Conservation (phyloP, 768 basidiomycete genomes). For the Astraeus odoratus region DNA sequence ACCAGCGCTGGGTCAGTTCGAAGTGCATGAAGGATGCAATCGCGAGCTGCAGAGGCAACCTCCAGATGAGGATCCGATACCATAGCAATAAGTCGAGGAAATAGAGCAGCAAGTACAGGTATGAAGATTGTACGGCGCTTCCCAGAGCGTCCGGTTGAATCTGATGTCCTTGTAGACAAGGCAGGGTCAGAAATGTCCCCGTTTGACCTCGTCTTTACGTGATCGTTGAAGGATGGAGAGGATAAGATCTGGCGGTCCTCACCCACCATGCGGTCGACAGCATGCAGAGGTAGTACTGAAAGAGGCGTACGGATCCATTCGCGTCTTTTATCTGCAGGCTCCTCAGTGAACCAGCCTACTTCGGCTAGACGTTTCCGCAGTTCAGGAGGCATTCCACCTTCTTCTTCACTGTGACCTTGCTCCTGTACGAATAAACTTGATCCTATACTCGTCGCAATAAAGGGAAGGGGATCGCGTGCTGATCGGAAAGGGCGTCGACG, state of each 20-base stretch:
- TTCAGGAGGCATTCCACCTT: conserved; percentile 55
- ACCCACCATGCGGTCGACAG: conserved; percentile 45
- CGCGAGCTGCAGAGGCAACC: conserved; percentile 52
- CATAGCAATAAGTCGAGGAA: conserved; percentile 47
- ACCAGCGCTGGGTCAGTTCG: conserved; percentile 69
- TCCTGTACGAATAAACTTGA: conserved; percentile 49
- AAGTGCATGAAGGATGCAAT: conserved; percentile 57
- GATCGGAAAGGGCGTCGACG: conserved; percentile 64
- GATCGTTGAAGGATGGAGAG: conserved; percentile 31
- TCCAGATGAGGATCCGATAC: conserved; percentile 46
- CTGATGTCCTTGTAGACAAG: conserved; percentile 36
- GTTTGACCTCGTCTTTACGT: conserved; percentile 22
- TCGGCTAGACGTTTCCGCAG: conserved; percentile 59
- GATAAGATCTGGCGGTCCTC: conserved; percentile 23
- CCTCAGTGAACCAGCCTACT: conserved; percentile 68
- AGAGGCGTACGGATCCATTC: conserved; percentile 61
- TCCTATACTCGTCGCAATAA: conserved; percentile 71
- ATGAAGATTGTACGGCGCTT: conserved; percentile 67
- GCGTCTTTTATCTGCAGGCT: conserved; percentile 44
- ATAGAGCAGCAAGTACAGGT: conserved; percentile 46
- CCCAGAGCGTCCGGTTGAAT: conserved; percentile 37
- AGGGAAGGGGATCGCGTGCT: conserved; percentile 63
- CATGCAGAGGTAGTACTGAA: conserved; percentile 51
- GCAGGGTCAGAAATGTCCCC: conserved; percentile 22
- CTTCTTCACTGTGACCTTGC: conserved; percentile 45